Conservation (phyloP, 1,139 yeast species). For the Saccharomycopsis phalli region DNA sequence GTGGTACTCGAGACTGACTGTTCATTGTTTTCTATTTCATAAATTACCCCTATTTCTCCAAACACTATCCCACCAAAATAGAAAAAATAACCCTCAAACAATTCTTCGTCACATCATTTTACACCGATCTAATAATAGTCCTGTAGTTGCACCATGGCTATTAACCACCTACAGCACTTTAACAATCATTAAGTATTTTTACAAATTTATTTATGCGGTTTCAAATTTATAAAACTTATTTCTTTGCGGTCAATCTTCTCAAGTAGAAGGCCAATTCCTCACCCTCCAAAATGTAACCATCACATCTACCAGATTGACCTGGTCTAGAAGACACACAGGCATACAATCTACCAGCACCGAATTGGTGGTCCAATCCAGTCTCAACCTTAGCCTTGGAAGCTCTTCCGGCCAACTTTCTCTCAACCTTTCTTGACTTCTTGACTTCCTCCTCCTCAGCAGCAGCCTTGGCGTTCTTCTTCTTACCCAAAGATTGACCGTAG, state of each 20-base stretch:
- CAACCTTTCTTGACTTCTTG: slow-evolving; percentile 71
- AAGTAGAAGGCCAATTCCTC: slow-evolving; percentile 99
- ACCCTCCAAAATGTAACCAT: slow-evolving; percentile 99
- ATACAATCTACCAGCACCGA: slow-evolving; percentile 97
- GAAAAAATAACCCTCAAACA: too few relatives aligned
- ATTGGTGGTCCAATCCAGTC: slow-evolving; percentile 87
- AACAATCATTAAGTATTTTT: slow-evolving; percentile 8
- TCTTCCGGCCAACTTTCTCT: slow-evolving; percentile 90
- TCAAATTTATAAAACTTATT: slow-evolving; percentile 41
- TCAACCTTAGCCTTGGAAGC: slow-evolving; percentile 78
- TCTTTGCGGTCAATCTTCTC: slow-evolving; percentile 98
- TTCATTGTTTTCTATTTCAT: too few relatives aligned
- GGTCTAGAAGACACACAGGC: slow-evolving; percentile 99
- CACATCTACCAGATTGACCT: slow-evolving; percentile 99
- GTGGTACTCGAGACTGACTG: too few relatives aligned
- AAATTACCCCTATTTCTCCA: too few relatives aligned
- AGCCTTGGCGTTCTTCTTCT: slow-evolving; percentile 43
- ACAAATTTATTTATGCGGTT: slow-evolving; percentile 7
- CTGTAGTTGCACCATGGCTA: too few relatives aligned
- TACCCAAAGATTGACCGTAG: slow-evolving; percentile 92
- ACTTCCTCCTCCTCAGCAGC: slow-evolving; percentile 42
- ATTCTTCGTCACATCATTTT: too few relatives aligned
- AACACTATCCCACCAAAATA: too few relatives aligned
- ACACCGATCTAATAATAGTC: too few relatives aligned
- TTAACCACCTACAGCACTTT: neutral